Evolutionary conservation across 768 basidiomycete genomes (phyloP).

Genomic region (Boletus subparvulus): DNA sequence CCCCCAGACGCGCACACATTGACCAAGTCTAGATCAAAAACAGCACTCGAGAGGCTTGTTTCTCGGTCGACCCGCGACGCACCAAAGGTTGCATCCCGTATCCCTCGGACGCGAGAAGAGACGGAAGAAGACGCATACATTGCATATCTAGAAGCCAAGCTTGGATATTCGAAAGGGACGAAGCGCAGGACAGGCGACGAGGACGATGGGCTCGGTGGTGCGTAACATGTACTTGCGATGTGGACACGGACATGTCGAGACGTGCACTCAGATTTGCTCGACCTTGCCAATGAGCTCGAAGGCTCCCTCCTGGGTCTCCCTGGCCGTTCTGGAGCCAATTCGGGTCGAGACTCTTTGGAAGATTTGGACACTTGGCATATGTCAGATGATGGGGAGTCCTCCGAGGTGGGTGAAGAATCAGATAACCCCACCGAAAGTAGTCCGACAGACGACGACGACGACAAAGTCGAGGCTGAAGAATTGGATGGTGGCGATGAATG

Average conservation of each 20-base stretch:
- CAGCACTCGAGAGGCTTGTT: constrained; percentile 37
- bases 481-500: constrained; percentile 34
- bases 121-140: constrained; percentile 85
- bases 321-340: not conserved
- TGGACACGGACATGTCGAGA: not conserved
- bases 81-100: not conserved
- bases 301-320: not conserved
- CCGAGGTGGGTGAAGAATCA: constrained; percentile 5
- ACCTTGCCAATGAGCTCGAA: constrained; percentile 42
- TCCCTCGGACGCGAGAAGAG: constrained; percentile 42
- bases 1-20: not conserved
- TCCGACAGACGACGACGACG: not conserved
- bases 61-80: constrained; percentile 15
- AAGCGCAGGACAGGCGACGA: constrained; percentile 49
- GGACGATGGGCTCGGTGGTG: constrained; percentile 86
- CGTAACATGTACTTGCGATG: constrained; percentile 14
- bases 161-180: constrained; percentile 52
- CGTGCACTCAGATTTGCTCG: constrained; percentile 48
- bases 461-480: constrained; percentile 23
- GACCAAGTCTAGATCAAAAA: constrained; percentile 20
- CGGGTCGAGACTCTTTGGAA: not conserved
- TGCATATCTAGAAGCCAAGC: constrained; percentile 73
- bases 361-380: not conserved
- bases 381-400: not conserved
- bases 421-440: not conserved